These are phyloP conservation scores for Fusarium keratoplasticum DNA, from an alignment of 2,329 filamentous ascomycete species.

Conservation along the genomic window DNA sequence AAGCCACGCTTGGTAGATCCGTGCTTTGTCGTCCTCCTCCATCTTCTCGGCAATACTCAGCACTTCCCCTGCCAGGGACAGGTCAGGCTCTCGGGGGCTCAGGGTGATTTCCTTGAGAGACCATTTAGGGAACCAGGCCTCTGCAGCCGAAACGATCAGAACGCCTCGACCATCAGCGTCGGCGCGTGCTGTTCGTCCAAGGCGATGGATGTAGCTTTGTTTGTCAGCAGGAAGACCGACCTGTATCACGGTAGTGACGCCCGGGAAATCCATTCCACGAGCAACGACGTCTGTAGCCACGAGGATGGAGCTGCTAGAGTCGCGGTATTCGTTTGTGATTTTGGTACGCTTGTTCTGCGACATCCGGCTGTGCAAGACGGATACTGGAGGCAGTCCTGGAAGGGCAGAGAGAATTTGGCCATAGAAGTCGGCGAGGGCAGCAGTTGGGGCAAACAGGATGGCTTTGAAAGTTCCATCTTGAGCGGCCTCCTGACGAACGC, in stretches of 20 bases:
- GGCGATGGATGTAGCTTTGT: conserved; percentile 75
- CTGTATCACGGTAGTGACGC: conserved; percentile 76
- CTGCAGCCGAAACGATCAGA: conserved; percentile 65
- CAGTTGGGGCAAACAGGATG: conserved; percentile 81
- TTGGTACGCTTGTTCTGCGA: conserved; percentile 61
- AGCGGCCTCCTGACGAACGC: conserved; percentile 61
- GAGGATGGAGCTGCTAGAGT: conserved; percentile 63
- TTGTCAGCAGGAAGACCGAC: conserved; percentile 68
- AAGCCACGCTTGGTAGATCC: conserved; percentile 68
- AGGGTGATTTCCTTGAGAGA: conserved; percentile 67
- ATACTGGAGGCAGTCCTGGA: conserved; percentile 56
- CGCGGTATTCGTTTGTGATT: conserved; percentile 74
- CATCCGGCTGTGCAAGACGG: conserved; percentile 63
- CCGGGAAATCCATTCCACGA: conserved; percentile 78
- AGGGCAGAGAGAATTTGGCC: conserved; percentile 56
- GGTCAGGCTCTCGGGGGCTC: conserved; percentile 56
- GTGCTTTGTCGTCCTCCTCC: conserved; percentile 57
- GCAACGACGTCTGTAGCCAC: conserved; percentile 79
- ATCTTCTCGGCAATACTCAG: conserved; percentile 54
- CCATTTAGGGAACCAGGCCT: conserved; percentile 62
- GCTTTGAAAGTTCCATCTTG: conserved; percentile 76
- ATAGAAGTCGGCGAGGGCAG: conserved; percentile 64
- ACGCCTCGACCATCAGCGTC: conserved; percentile 72
- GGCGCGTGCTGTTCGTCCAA: conserved; percentile 75
- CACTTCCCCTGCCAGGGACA: conserved; percentile 57